phyloP scores from a whole-genome alignment of 1,284 basidiomycete species.

The Leccinum fallax region DNA sequence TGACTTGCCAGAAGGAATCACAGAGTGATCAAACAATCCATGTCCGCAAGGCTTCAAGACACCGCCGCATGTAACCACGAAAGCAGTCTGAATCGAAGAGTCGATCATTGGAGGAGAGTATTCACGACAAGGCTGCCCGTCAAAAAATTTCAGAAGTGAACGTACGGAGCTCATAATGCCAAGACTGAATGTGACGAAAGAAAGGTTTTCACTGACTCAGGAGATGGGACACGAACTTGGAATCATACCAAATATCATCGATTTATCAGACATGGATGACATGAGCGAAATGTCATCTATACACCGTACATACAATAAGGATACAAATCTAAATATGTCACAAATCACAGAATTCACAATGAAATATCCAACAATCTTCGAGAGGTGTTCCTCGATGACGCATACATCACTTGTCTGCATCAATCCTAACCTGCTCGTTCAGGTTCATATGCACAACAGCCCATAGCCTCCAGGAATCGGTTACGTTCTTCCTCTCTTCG shows the following conservation, averaged over 20 bases:
- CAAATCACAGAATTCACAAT: neutral
- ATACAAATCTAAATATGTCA: neutral
- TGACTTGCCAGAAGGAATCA: too few relatives aligned
- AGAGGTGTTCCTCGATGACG: neutral
- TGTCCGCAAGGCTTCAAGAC: too few relatives aligned
- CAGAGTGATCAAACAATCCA: too few relatives aligned
- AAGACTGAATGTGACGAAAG: too few relatives aligned
- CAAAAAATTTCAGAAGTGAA: too few relatives aligned
- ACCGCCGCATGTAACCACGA: too few relatives aligned
- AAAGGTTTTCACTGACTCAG: too few relatives aligned
- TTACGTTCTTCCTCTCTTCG: slow-evolving; percentile 44
- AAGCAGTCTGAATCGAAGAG: too few relatives aligned
- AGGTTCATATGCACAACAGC: slow-evolving; percentile 52
- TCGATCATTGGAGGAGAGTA: too few relatives aligned
- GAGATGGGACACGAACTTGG: neutral
- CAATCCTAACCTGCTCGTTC: slow-evolving; percentile 4
- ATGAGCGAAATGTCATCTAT: neutral
- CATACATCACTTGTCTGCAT: neutral
- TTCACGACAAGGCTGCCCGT: too few relatives aligned
- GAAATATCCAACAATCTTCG: neutral
- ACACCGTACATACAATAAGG: neutral
- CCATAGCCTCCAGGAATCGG: slow-evolving; percentile 47
- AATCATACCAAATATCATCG: too few relatives aligned
- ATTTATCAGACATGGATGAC: neutral
- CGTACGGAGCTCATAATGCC: too few relatives aligned